A percentile compares a stretch with the other conserved stretches of the same genome.
Conservation (phyloP, 2,329 filamentous ascomycete species). For the Monosporascus sp. region DNA sequence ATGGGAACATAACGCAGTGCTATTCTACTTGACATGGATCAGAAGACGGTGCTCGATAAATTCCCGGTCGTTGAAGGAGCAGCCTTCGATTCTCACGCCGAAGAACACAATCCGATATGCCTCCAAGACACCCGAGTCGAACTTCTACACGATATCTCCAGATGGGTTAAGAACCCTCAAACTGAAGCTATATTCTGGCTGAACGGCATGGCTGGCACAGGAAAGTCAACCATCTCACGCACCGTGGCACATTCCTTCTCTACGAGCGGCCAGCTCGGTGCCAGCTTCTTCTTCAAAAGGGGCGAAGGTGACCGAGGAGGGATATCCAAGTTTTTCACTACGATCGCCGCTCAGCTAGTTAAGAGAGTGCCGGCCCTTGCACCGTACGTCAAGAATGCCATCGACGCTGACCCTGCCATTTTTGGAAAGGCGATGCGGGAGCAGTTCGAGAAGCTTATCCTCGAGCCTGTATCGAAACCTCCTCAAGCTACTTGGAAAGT, state of each 20-base stretch:
- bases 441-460: too few relatives aligned
- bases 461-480: too few relatives aligned
- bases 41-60: not conserved
- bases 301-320: too few relatives aligned
- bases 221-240: constrained; percentile 34
- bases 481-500: too few relatives aligned
- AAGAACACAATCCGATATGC: constrained; percentile 28
- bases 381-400: too few relatives aligned
- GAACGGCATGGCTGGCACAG: constrained; percentile 33
- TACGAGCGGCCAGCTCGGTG: constrained; percentile 4
- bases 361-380: too few relatives aligned
- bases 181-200: constrained; percentile 13
- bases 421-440: too few relatives aligned
- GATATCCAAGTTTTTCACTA: too few relatives aligned
- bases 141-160: constrained; percentile 20
- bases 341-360: too few relatives aligned
- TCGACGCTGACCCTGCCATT: too few relatives aligned
- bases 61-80: constrained; percentile 10
- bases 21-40: not conserved
- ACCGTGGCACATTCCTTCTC: constrained; percentile 20
- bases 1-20: not conserved
- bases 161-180: too few relatives aligned
- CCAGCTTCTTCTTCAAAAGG: too few relatives aligned
- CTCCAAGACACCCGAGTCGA: constrained; percentile 25
- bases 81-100: constrained; percentile 29